Percentiles rank a stretch among this genome's conserved stretches.
phyloP scores from a whole-genome alignment of 2,329 filamentous ascomycete genomes.

The Monascus ruber region DNA sequence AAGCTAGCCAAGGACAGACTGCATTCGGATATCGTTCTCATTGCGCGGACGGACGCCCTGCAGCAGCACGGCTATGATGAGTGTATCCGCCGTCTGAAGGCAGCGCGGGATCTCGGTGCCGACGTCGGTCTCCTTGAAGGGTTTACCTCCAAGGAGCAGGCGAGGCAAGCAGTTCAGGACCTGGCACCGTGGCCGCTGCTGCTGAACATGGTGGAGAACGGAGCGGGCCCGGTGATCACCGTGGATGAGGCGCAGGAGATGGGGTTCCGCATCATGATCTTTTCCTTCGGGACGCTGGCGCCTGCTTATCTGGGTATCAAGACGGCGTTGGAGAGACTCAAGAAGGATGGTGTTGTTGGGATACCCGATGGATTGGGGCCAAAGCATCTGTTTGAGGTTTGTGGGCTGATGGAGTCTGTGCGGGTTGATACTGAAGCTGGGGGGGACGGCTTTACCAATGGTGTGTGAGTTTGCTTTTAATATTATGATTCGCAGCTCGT shows the following conservation, averaged over 20 bases:
- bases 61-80: constrained; percentile 30
- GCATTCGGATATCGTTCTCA: constrained; percentile 32
- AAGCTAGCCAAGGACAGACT: constrained; percentile 22
- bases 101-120: constrained; percentile 28
- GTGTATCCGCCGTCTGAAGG: constrained; percentile 25
- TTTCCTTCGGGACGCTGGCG: constrained; percentile 28
- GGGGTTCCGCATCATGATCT: constrained; percentile 34
- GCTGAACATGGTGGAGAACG: constrained; percentile 36
- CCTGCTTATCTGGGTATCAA: constrained; percentile 27
- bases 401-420: constrained; percentile 31
- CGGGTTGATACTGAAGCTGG: constrained; percentile 30
- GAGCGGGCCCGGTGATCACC: constrained; percentile 29
- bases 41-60: constrained; percentile 33
- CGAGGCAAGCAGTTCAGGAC: constrained; percentile 21
- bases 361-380: constrained; percentile 20
- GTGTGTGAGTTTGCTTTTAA: constrained; percentile 6
- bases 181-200: constrained; percentile 29
- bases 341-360: constrained; percentile 22
- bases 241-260: constrained; percentile 27
- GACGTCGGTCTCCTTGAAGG: constrained; percentile 35
- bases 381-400: constrained; percentile 33
- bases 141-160: constrained; percentile 27
- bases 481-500: no score
- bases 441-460: constrained; percentile 20
- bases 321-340: constrained; percentile 26